Base-by-base conservation (phyloP, 75 land plant species). In the Pinus tabuliformis region DNA sequence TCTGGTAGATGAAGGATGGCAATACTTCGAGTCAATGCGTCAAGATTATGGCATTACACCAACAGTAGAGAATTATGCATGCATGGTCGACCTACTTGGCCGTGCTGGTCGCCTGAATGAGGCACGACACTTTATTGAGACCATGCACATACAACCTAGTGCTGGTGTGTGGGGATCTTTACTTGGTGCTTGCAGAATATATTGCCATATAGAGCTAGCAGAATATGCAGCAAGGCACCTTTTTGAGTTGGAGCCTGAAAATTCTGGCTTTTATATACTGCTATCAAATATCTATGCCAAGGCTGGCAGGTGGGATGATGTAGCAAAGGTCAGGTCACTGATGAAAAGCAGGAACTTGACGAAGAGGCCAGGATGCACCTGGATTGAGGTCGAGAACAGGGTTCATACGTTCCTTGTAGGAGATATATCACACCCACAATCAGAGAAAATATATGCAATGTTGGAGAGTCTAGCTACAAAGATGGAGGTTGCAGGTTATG, bases 291-390 rank as follows among this genome's bases (percentile, higher is more conserved):
- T 78, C 59, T 78, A 78, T 78, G 56, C 79, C 9, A 58, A 78
- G 42, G 76, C 79, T 37, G 42, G 70, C 58, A 78, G 56, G 79
- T 78, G 79, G 79, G 58, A 78, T 26, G 79, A 78, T 63, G 79
- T 72, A 39, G 22, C 22, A 20, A 66, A 66, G 12, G 18, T 66
- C 21, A 66, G 70, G 39, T 20, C 39, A 66, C 9, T 36, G 45
- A 28, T 39, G 45, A 37, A 66, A 66, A 66, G 45, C 11, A 66
- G 65, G 18, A 66, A 66, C 20, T 37, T 66, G 39, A 66, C 49
- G 18, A 75, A 57, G 22, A 78, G 57, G 70, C 79, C 79, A 72
- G 79, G 59, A 75, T 73, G 76, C 39, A 56, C 77, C 37, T 78
- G 56, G 45, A 78, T 78, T 33, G 79, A 78, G 61, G 26, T 78